Evolutionary conservation across 23 red algal species (phyloP), one percentile per base, ranked within the genome.

Genomic region (Gracilaria gracilis): DNA sequence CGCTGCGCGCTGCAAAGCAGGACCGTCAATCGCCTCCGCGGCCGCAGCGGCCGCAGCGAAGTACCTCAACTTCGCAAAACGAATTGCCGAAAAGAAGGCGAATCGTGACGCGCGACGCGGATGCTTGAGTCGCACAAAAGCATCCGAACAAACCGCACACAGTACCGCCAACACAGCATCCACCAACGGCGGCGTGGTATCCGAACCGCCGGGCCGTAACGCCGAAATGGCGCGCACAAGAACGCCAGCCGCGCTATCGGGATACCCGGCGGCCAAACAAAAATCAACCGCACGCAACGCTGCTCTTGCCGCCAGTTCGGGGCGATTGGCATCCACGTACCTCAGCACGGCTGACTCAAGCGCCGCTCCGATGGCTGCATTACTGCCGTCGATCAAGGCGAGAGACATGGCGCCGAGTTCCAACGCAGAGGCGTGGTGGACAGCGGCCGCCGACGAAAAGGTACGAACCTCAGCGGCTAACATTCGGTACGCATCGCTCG

Each of bases 391-490:
- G 17, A 65, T 50, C 61, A 92, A 44, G 1, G 80, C 89, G 51
- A 74, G 58, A 44, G 89, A 66, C 13, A 92, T 27, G 24, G 79
- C 78, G 16, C 33, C 44, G 7, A 73, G 40, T 49, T 92, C 89
- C 31, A 83, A 47, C 31, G 89, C 89, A 5, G 89, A 75, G 23
- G 89, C 89, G 31, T 92, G 75, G 57, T 92, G 89, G 57, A 92
- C 79, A 15, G 49, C 35, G 17, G 64, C 89, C 8, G 80, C 16
- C 16, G 75, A 77, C 34, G 79, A 53, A 39, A 83, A 84, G 5
- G 61, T 46, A 1, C 65, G 46, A 20, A 71, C 59, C 24, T 92
- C 89, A 15, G 33, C 38, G 4, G 77, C 77, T 50, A 92, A 38
- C 66, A 62, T 65, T 11, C 89, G 79, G 71, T 92, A 92, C 42